A percentile compares a stretch with the other conserved stretches of the same genome.
Conservation (phyloP, 2,329 filamentous ascomycete species). For the Lecanosticta acicola region DNA sequence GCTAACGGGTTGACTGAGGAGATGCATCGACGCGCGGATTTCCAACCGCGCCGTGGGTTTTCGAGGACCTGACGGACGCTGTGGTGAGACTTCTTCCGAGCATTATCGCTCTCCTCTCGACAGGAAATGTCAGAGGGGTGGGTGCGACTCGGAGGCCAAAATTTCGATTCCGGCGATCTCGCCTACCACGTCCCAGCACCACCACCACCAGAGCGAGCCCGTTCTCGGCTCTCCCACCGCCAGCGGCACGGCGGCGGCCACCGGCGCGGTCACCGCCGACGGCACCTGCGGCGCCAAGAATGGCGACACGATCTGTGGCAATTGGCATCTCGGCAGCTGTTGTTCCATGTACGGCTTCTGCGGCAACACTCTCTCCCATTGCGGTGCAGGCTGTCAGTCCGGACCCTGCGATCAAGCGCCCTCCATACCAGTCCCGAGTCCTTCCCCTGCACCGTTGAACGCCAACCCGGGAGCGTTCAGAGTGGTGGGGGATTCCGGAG, state of each 20-base stretch:
- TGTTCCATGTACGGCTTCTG: conserved; percentile 56
- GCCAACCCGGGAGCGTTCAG: conserved; percentile 44
- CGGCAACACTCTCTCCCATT: conserved; percentile 38
- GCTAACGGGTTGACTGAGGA: too few relatives aligned
- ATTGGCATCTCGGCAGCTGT: conserved; percentile 50
- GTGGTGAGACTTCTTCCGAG: too few relatives aligned
- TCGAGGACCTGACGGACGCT: too few relatives aligned
- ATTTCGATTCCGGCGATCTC: too few relatives aligned
- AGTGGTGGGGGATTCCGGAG: conserved; percentile 52
- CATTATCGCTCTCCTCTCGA: too few relatives aligned
- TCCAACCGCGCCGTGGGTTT: too few relatives aligned
- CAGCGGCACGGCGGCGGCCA: conserved; percentile 22
- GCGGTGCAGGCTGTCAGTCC: conserved; percentile 53
- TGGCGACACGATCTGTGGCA: conserved; percentile 46
- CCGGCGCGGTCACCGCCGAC: conserved; percentile 42
- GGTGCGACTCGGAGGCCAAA: too few relatives aligned
- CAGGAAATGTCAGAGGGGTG: too few relatives aligned
- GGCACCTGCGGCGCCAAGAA: conserved; percentile 51
- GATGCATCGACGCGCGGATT: too few relatives aligned
- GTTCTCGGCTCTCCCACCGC: conserved; percentile 25
- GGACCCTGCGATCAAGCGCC: conserved; percentile 46
- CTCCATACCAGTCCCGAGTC: conserved; percentile 36
- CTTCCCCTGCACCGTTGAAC: conserved; percentile 43
- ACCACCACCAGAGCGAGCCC: conserved; percentile 20
- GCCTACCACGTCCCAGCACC: conserved; percentile 10